A percentile compares a stretch with the other conserved stretches of the same genome.
phyloP scores from a whole-genome alignment of 2,329 filamentous ascomycete species.

The Alternaria infectoria region DNA sequence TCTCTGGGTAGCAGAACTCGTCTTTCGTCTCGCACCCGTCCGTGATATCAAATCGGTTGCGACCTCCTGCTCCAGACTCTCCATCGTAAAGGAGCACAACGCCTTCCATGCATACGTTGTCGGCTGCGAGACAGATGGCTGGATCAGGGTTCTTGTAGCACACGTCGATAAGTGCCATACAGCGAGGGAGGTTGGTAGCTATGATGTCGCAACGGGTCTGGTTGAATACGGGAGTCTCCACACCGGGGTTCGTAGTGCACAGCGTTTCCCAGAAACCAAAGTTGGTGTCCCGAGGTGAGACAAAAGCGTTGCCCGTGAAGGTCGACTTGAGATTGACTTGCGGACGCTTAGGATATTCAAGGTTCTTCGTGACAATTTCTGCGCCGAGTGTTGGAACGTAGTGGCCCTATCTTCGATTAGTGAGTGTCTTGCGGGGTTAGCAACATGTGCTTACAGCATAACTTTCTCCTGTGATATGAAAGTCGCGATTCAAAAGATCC shows the following conservation, averaged over 20 bases:
- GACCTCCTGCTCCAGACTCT: slow-evolving; percentile 48
- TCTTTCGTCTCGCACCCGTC: slow-evolving; percentile 45
- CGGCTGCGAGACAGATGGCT: slow-evolving; percentile 50
- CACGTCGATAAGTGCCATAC: slow-evolving; percentile 50
- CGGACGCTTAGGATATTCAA: slow-evolving; percentile 48
- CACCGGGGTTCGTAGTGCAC: slow-evolving; percentile 55
- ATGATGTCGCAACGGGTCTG: slow-evolving; percentile 56
- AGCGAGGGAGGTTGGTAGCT: slow-evolving; percentile 54
- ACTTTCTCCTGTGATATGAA: slow-evolving; percentile 59
- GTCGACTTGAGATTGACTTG: slow-evolving; percentile 54
- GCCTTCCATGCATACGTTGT: slow-evolving; percentile 47
- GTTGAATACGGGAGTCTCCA: slow-evolving; percentile 53
- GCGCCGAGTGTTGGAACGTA: slow-evolving; percentile 56
- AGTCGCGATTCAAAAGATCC: slow-evolving; percentile 43
- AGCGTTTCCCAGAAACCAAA: slow-evolving; percentile 57
- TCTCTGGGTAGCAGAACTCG: slow-evolving; percentile 49
- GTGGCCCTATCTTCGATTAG: slow-evolving; percentile 47
- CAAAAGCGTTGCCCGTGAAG: slow-evolving; percentile 56
- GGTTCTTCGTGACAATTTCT: slow-evolving; percentile 55
- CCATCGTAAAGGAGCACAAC: slow-evolving; percentile 51
- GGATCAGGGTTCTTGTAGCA: slow-evolving; percentile 52
- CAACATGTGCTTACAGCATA: slow-evolving; percentile 50
- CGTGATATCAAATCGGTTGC: slow-evolving; percentile 56
- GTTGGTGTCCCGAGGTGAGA: slow-evolving; percentile 50
- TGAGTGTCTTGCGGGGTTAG: not conserved